A percentile compares a stretch with the other conserved stretches of the same genome.
phyloP scores from a whole-genome alignment of 176 grass and related monocot genomes.

The Triticum aestivum region IWGSC_CS_RefSeq_v2.1 NC_057798.1:42219-42718 shows the following conservation, averaged over 20 bases:
- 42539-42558: conserved; percentile 76
- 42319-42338: conserved; percentile 73
- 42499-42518: conserved; percentile 84
- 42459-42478: conserved; percentile 80
- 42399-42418: conserved; percentile 64
- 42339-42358: conserved; percentile 79
- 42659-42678: conserved; percentile 29
- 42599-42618: conserved; percentile 43
- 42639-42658: neutral
- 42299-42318: conserved; percentile 68
- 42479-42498: conserved; percentile 73
- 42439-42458: conserved; percentile 72
- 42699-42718: conserved; percentile 55
- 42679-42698: conserved; percentile 23
- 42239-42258: conserved; percentile 63
- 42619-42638: conserved; percentile 43
- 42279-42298: conserved; percentile 74
- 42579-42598: conserved; percentile 37
- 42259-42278: conserved; percentile 85
- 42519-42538: conserved; percentile 83
- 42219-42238: conserved; percentile 64
- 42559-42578: conserved; percentile 59
- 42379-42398: conserved; percentile 74
- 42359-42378: conserved; percentile 62
- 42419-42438: conserved; percentile 79